Percentiles rank a stretch among this genome's conserved stretches.
Conservation (phyloP, 2,329 filamentous ascomycete genomes). For the Hypoxylon rubiginosum region DNA sequence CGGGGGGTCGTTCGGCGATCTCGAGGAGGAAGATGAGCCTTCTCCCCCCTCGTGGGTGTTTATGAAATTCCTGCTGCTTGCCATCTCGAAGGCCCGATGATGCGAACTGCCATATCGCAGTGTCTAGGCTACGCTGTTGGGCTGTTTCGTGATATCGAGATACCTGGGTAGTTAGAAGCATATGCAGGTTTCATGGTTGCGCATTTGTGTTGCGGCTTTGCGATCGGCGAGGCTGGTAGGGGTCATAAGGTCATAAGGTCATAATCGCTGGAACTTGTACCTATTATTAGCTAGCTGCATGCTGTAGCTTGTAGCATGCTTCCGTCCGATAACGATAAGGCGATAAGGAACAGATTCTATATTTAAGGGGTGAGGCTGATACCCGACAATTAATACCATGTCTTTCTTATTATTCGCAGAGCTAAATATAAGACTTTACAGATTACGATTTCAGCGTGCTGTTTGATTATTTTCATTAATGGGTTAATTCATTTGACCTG, state of each 20-base stretch:
- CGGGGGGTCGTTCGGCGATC: constrained; percentile 41
- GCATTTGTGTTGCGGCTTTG: constrained; percentile 27
- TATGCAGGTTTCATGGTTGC: constrained; percentile 20
- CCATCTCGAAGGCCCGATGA: constrained; percentile 46
- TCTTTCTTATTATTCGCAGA: too few species aligned
- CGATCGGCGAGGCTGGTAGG: constrained; percentile 30
- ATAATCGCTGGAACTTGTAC: constrained; percentile 8
- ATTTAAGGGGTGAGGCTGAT: too few species aligned
- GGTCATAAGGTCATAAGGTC: too few species aligned
- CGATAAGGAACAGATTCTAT: too few species aligned
- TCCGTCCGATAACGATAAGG: not conserved
- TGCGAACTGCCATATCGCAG: constrained; percentile 50
- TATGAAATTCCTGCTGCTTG: constrained; percentile 50
- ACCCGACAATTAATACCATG: too few species aligned
- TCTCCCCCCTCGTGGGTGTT: constrained; percentile 45
- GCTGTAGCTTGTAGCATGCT: not conserved
- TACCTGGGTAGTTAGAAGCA: too few species aligned
- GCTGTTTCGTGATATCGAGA: constrained; percentile 1
- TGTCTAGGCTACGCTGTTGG: constrained; percentile 9
- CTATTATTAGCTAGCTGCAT: constrained; percentile 18
- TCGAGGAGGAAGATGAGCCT: constrained; percentile 49
- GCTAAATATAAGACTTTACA: too few species aligned
- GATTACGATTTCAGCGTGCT: too few species aligned
- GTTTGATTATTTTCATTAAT: too few species aligned
- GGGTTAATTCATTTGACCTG: too few species aligned